Conservation (phyloP, 1,139 yeast genomes). For the Suhomyces terraborum region DNA sequence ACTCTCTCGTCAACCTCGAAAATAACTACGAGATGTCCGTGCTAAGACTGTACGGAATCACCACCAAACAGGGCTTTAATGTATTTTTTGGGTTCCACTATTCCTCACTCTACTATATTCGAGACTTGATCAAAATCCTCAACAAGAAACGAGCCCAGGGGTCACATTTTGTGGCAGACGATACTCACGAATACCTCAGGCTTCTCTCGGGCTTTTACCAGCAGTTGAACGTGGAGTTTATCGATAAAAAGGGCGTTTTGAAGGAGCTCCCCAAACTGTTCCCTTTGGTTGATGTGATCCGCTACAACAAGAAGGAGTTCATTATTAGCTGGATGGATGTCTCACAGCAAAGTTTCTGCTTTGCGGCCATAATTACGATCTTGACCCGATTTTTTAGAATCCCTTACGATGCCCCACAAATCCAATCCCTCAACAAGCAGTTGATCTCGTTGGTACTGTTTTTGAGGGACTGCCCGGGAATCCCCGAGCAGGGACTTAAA, state of each 20-base stretch:
- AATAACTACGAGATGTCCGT: constrained; percentile 17
- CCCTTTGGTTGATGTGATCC: constrained; percentile 17
- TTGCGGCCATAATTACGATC: constrained; percentile 20
- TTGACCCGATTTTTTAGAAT: constrained; percentile 20
- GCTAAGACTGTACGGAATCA: constrained; percentile 18
- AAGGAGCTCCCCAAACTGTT: constrained; percentile 13
- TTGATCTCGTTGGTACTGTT: constrained; percentile 16
- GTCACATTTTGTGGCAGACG: constrained; percentile 10
- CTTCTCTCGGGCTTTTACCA: constrained; percentile 18
- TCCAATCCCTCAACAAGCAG: constrained; percentile 18
- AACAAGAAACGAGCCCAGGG: constrained; percentile 15
- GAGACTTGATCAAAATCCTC: constrained; percentile 21
- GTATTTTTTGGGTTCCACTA: constrained; percentile 21
- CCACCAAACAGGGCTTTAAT: constrained; percentile 20
- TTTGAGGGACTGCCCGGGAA: constrained; percentile 15
- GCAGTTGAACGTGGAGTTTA: constrained; percentile 13
- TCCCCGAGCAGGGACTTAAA: constrained; percentile 15
- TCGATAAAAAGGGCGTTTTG: constrained; percentile 14
- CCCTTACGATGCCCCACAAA: constrained; percentile 18
- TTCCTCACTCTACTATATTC: constrained; percentile 15
- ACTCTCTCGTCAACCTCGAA: constrained; percentile 16
- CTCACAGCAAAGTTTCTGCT: constrained; percentile 21
- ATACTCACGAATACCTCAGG: constrained; percentile 20
- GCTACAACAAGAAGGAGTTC: constrained; percentile 10
- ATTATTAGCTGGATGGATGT: constrained; percentile 24